Evolutionary conservation across 495 filamentous ascomycete genomes (phyloP).

Genomic region (Annulohypoxylon nitens): DNA sequence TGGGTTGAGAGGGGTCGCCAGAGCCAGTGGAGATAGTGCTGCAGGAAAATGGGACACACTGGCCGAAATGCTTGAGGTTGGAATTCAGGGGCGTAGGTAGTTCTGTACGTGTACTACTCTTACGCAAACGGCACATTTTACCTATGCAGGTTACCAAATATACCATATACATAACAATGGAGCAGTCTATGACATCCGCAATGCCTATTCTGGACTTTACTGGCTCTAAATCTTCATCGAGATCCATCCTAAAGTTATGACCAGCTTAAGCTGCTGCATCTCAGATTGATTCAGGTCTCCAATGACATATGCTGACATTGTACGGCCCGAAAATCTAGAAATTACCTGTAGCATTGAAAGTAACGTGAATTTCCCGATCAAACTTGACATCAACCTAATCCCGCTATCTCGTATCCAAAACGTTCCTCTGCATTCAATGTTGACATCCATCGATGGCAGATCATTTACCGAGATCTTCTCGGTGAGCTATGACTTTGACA

Average conservation of each 20-base stretch:
- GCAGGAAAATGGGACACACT: conserved; percentile 69
- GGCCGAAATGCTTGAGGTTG: conserved; percentile 70
- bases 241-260: conserved; percentile 12
- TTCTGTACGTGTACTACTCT: too few relatives aligned
- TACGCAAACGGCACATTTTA: too few relatives aligned
- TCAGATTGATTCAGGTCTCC: conserved; percentile 5
- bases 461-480: conserved; percentile 23
- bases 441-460: conserved; percentile 13
- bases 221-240: conserved; percentile 29
- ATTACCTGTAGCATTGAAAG: neutral
- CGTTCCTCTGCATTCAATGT: neutral
- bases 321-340: neutral
- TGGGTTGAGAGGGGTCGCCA: conserved; percentile 69
- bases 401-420: neutral
- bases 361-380: neutral
- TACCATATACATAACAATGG: neutral
- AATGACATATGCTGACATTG: conserved; percentile 21
- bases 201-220: conserved; percentile 9
- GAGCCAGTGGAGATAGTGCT: conserved; percentile 66
- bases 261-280: neutral
- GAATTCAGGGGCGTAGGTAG: conserved; percentile 51
- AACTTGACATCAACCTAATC: neutral
- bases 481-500: conserved; percentile 16
- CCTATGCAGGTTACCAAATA: too few relatives aligned
- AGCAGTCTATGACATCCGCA: conserved; percentile 26